Evolutionary conservation across 495 filamentous ascomycete species (phyloP), one percentile per base, ranked within the genome.

Genomic region (Penicillium antarcticum): DNA sequence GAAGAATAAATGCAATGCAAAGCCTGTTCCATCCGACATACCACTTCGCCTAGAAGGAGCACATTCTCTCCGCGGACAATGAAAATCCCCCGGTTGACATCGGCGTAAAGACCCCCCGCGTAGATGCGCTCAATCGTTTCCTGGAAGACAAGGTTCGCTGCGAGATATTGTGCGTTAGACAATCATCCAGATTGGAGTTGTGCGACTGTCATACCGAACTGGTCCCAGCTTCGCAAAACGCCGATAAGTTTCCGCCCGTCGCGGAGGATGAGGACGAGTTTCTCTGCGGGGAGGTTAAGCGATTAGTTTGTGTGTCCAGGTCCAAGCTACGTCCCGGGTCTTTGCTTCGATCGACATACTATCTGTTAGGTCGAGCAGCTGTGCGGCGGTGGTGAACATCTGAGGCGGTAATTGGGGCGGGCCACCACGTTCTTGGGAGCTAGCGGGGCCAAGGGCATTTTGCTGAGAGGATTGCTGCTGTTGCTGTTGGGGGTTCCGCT

Each of bases 301-400:
- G 2, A 7, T 29, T 9, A 29, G 26, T 7, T 9, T 9, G 5
- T 8, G 2, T 29, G 21, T 9, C 26, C 7, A 8, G 26, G 8
- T 29, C 26, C 26, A 29, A 29, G 26, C 26, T 29, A 29, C 2
- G 8, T 7, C 26, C 26, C 8, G 26, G 8, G 26, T 9, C 0
- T 29, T 29, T 9, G 26, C 8, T 4, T 16, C 7, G 18, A 17
- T 41, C 31, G 45, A 69, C 68, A 26, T 80, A 97, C 92, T 97
- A 73, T 98, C 94, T 55, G 94, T 97, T 59, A 98, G 78, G 68
- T 98, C 94, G 33, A 97, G 71, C 37, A 98, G 73, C 69, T 97
- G 92, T 43, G 94, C 91, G 37, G 94, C 92, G 3, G 94, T 98
- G 13, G 95, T 96, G 75, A 98, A 98, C 91, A 97, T 97, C 76